Conservation (phyloP, 1,284 basidiomycete genomes). For the Papiliotrema fonsecae region DNA sequence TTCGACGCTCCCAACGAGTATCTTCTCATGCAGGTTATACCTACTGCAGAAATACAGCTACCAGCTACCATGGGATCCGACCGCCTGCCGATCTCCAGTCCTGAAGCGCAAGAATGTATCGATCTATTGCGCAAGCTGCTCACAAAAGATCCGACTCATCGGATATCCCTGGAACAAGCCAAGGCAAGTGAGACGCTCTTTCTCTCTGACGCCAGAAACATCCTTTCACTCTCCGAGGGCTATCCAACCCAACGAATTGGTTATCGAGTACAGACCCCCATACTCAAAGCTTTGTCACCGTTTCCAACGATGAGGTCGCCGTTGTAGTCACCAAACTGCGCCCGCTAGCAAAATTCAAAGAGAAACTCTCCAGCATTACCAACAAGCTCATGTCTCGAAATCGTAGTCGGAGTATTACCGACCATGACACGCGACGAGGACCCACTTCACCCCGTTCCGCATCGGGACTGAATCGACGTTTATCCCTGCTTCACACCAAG, state of each 20-base stretch:
- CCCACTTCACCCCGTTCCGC: too few relatives aligned
- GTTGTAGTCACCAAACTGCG: slow-evolving; percentile 56
- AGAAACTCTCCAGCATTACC: slow-evolving; percentile 31
- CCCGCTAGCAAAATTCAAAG: slow-evolving; percentile 37
- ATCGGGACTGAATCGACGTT: neutral
- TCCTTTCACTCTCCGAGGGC: slow-evolving; percentile 72
- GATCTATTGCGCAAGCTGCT: slow-evolving; percentile 70
- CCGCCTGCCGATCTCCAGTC: slow-evolving; percentile 52
- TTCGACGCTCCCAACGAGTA: slow-evolving; percentile 69
- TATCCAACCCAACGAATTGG: slow-evolving; percentile 71
- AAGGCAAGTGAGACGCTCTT: slow-evolving; percentile 58
- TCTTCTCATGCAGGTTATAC: slow-evolving; percentile 77
- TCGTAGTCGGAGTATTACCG: slow-evolving; percentile 29
- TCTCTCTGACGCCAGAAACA: slow-evolving; percentile 33
- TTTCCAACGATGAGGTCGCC: slow-evolving; percentile 75
- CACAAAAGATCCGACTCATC: slow-evolving; percentile 72
- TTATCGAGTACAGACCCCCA: slow-evolving; percentile 66
- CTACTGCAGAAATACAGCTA: slow-evolving; percentile 69
- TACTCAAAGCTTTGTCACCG: slow-evolving; percentile 58
- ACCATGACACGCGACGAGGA: neutral
- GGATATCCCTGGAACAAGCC: slow-evolving; percentile 77
- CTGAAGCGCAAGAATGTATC: slow-evolving; percentile 57
- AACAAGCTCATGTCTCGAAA: slow-evolving; percentile 20
- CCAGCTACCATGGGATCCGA: slow-evolving; percentile 73
- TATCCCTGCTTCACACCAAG: neutral